phyloP scores from a whole-genome alignment of 371 early-diverging fungal genomes.

The Entomophthora muscae region DNA sequence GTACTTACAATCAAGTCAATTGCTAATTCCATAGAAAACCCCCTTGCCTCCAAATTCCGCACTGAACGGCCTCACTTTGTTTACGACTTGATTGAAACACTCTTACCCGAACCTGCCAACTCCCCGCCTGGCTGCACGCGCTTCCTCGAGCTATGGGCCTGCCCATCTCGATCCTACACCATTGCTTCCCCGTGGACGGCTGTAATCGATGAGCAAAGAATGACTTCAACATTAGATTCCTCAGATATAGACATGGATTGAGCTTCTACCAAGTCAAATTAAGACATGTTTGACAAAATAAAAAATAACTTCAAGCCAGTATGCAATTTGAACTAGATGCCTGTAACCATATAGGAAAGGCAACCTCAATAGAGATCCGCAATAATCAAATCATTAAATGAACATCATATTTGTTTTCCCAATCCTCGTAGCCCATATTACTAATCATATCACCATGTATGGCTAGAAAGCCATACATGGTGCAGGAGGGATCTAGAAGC shows the following conservation, averaged over 20 bases:
- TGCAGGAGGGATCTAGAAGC: too few species aligned
- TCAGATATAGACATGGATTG: neutral
- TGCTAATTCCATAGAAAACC: neutral
- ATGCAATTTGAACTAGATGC: too few species aligned
- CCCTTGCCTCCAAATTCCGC: neutral
- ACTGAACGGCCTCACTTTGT: slow-evolving; percentile 53
- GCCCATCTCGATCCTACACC: neutral
- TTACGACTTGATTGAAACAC: slow-evolving; percentile 72
- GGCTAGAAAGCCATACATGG: too few species aligned
- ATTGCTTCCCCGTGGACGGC: neutral
- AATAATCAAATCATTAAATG: too few species aligned
- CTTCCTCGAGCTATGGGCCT: slow-evolving; percentile 6
- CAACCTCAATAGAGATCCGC: too few species aligned
- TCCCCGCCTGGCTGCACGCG: neutral
- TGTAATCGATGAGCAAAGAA: neutral
- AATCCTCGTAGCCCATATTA: too few species aligned
- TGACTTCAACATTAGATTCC: neutral
- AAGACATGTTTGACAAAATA: too few species aligned
- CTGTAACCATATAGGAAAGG: too few species aligned
- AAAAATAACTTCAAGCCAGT: too few species aligned
- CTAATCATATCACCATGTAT: too few species aligned
- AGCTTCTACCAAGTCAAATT: too few species aligned
- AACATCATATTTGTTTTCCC: too few species aligned
- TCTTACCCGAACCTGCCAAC: slow-evolving; percentile 32
- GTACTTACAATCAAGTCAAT: neutral